Evolutionary conservation across 1,139 yeast species (phyloP).

Genomic region (Candida pseudocylindracea): DNA sequence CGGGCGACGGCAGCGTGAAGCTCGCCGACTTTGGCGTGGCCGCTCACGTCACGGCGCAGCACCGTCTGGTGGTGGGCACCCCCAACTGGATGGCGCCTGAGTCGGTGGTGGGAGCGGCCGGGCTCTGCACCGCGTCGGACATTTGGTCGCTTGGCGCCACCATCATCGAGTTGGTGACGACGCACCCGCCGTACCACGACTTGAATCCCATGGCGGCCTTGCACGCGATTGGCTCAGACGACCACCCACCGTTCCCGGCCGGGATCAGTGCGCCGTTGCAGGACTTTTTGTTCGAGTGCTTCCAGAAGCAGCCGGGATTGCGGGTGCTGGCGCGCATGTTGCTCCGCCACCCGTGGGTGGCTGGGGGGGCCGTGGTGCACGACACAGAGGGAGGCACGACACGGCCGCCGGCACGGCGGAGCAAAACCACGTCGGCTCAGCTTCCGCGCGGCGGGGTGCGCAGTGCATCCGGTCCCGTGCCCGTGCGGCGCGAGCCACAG

Average conservation of each 20-base stretch:
- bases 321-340: slow-evolving; percentile 35
- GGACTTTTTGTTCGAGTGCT: slow-evolving; percentile 55
- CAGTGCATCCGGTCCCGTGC: background rate
- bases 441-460: background rate
- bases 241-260: slow-evolving; percentile 57
- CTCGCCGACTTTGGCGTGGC: slow-evolving; percentile 73
- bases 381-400: background rate
- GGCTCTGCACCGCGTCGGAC: slow-evolving; percentile 74
- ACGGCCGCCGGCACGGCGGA: background rate
- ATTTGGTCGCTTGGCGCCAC: slow-evolving; percentile 96
- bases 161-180: slow-evolving; percentile 66
- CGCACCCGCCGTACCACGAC: slow-evolving; percentile 73
- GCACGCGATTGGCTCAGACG: slow-evolving; percentile 82
- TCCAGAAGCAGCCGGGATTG: slow-evolving; percentile 48
- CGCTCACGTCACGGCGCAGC: slow-evolving; percentile 23
- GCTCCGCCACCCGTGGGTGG: slow-evolving; percentile 41
- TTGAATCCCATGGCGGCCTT: slow-evolving; percentile 71
- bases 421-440: background rate
- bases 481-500: background rate
- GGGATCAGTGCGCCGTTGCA: slow-evolving; percentile 26
- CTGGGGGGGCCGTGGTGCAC: slow-evolving; percentile 1
- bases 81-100: slow-evolving; percentile 89
- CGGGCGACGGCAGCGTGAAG: slow-evolving; percentile 36
- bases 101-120: slow-evolving; percentile 50
- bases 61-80: slow-evolving; percentile 32